Percentiles rank a stretch among this genome's conserved stretches.
phyloP scores from a whole-genome alignment of 2,329 filamentous ascomycete genomes.

The Scolecobasidium constrictum region DNA sequence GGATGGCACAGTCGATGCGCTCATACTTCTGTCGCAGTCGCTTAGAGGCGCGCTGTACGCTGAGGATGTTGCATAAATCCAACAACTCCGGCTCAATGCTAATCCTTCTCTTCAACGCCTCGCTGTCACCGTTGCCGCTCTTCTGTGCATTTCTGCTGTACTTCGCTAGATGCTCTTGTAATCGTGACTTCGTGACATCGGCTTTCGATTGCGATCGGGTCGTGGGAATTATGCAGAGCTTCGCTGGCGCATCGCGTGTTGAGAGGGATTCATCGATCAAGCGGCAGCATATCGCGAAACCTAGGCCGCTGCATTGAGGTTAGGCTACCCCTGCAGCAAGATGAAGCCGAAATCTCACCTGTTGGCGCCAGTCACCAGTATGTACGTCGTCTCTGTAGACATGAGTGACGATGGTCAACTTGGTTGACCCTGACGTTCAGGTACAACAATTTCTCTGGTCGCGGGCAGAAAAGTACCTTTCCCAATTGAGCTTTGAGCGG shows the following conservation, averaged over 20 bases:
- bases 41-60: slow-evolving; percentile 42
- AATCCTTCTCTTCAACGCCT: slow-evolving; percentile 22
- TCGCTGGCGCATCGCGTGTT: slow-evolving; percentile 52
- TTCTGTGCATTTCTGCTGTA: slow-evolving; percentile 33
- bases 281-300: slow-evolving; percentile 71
- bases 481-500: no score
- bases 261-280: slow-evolving; percentile 83
- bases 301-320: slow-evolving; percentile 74
- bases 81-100: slow-evolving; percentile 45
- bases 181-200: slow-evolving; percentile 53
- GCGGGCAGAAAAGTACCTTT: no score
- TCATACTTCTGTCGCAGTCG: slow-evolving; percentile 47
- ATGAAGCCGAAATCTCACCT: no score
- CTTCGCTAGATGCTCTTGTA: slow-evolving; percentile 52
- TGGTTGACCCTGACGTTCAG: no score
- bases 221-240: slow-evolving; percentile 71
- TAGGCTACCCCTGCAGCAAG: no score
- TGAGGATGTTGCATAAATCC: slow-evolving; percentile 45
- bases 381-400: slow-evolving; percentile 7
- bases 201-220: slow-evolving; percentile 69
- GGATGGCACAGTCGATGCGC: slow-evolving; percentile 66
- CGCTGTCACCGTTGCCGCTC: slow-evolving; percentile 31
- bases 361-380: slow-evolving; percentile 73
- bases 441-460: no score
- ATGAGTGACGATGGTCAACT: no score